Evolutionary conservation across 129 eudicot genomes (phyloP).

Genomic region (Tanacetum coccineum): DNA sequence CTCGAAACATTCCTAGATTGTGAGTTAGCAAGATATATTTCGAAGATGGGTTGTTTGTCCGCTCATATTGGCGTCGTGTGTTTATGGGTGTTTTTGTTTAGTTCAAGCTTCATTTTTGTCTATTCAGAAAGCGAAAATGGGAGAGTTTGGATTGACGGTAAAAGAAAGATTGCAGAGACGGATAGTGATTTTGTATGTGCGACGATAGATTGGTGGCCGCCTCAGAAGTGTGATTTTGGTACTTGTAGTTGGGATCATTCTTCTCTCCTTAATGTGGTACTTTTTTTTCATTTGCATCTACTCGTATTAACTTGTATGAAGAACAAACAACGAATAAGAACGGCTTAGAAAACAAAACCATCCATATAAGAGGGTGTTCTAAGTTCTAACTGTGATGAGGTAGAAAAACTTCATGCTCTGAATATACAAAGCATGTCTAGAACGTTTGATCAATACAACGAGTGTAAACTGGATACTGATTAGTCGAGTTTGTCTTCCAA

Average conservation of each 20-base stretch:
- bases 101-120: constrained; percentile 9
- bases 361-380: too few species aligned
- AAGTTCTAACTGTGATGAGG: too few species aligned
- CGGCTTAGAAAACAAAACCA: too few species aligned
- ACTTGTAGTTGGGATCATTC: constrained; percentile 81
- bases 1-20: not conserved
- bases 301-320: too few species aligned
- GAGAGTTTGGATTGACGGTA: constrained; percentile 47
- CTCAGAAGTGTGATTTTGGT: constrained; percentile 82
- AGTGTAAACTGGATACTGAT: too few species aligned
- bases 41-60: constrained; percentile 37
- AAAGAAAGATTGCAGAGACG: constrained; percentile 40
- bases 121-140: constrained; percentile 35
- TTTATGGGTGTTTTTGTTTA: constrained; percentile 25
- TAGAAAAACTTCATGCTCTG: too few species aligned
- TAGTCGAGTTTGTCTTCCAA: too few species aligned
- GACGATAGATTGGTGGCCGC: constrained; percentile 98
- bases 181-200: constrained; percentile 75
- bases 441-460: too few species aligned
- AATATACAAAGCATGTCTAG: too few species aligned
- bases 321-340: too few species aligned
- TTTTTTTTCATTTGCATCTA: too few species aligned
- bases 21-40: not conserved
- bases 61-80: constrained; percentile 37
- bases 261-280: constrained; percentile 82